phyloP scores from a whole-genome alignment of 78 protist species.

The Dictyostelium capitatum region DNA sequence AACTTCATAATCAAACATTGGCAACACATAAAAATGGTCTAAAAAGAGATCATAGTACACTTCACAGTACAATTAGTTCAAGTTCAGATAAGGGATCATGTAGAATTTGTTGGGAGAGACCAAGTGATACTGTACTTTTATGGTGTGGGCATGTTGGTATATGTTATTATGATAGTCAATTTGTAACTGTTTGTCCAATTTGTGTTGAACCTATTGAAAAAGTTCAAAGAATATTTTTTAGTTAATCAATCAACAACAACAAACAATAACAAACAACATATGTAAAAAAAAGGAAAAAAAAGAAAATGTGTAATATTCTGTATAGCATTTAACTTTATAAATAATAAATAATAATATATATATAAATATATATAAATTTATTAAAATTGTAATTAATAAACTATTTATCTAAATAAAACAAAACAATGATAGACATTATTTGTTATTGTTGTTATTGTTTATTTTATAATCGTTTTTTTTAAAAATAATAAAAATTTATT shows the following conservation, averaged over 20 bases:
- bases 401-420: not conserved
- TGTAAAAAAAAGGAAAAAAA: not conserved
- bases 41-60: conserved; percentile 44
- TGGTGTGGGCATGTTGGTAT: conserved; percentile 65
- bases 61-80: conserved; percentile 39
- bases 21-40: not conserved
- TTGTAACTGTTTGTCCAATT: conserved; percentile 38
- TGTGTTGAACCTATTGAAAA: conserved; percentile 60
- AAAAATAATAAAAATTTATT: conserved; percentile 1
- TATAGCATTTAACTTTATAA: not conserved
- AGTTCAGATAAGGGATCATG: conserved; percentile 49
- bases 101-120: conserved; percentile 76
- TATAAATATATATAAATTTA: not conserved
- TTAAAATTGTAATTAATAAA: not conserved
- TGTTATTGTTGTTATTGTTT: not conserved
- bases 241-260: not conserved
- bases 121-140: conserved; percentile 39
- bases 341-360: not conserved
- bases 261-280: too few relatives aligned
- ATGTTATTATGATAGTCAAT: conserved; percentile 49
- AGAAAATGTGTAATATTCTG: not conserved
- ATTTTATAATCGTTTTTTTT: not conserved
- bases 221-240: conserved; percentile 50
- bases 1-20: not conserved
- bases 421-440: not conserved